phyloP scores from a whole-genome alignment of 441 rosid species.

The Daphne laureola region DNA sequence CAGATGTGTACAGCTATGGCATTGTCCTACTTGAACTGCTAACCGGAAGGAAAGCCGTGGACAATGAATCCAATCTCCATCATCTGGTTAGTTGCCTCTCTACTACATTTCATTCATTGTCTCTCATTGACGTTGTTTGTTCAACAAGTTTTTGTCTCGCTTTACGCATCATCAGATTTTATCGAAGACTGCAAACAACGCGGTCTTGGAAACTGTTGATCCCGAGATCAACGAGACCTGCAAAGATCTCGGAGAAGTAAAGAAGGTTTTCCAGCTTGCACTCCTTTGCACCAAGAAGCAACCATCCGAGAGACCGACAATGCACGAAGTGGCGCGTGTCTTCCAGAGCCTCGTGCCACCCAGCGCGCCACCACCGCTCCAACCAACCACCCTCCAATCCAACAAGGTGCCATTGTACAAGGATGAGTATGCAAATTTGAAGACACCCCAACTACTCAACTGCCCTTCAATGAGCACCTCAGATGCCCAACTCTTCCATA shows the following conservation, averaged over 20 bases:
- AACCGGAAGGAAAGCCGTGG: slow-evolving; percentile 89
- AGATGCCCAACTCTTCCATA: slow-evolving; percentile 85
- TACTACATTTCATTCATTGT: slow-evolving; percentile 4
- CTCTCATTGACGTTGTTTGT: too few species aligned
- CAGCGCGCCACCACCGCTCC: slow-evolving; percentile 18
- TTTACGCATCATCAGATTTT: slow-evolving; percentile 37
- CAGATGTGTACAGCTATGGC: slow-evolving; percentile 90
- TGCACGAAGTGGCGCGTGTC: slow-evolving; percentile 87
- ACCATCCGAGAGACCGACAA: slow-evolving; percentile 76
- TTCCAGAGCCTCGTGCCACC: slow-evolving; percentile 55
- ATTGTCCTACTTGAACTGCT: slow-evolving; percentile 89
- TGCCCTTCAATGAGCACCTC: slow-evolving; percentile 94
- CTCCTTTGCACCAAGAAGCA: slow-evolving; percentile 78
- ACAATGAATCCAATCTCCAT: slow-evolving; percentile 86
- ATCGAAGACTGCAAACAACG: slow-evolving; percentile 79
- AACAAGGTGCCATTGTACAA: slow-evolving; percentile 47
- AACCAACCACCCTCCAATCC: slow-evolving; percentile 24
- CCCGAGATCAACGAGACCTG: slow-evolving; percentile 66
- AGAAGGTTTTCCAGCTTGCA: slow-evolving; percentile 91
- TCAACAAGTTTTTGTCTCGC: too few species aligned
- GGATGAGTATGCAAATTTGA: slow-evolving; percentile 87
- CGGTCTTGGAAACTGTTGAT: slow-evolving; percentile 83
- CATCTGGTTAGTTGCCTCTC: slow-evolving; percentile 53
- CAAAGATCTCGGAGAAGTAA: slow-evolving; percentile 68
- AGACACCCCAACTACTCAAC: slow-evolving; percentile 70